Evolutionary conservation across 208 protist species (phyloP).

Genomic region (Strigomonas galati): DNA sequence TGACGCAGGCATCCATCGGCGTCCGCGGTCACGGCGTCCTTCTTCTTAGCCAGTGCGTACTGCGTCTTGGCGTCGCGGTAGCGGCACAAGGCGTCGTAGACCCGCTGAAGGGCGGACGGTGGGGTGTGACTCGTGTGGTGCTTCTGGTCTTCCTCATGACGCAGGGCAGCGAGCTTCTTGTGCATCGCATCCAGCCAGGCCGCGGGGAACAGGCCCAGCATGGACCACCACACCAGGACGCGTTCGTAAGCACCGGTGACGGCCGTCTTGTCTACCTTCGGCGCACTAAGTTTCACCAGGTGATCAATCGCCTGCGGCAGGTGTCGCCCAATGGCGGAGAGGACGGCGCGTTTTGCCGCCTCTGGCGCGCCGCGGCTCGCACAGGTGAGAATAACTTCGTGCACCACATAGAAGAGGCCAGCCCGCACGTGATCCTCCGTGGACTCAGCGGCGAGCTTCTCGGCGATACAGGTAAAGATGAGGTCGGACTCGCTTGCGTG

Average conservation of each 20-base stretch:
- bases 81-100: constrained; percentile 42
- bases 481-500: constrained; percentile 71
- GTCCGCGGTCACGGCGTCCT: constrained; percentile 24
- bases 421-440: constrained; percentile 47
- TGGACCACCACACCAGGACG: constrained; percentile 68
- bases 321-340: constrained; percentile 48
- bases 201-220: constrained; percentile 73
- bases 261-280: constrained; percentile 17
- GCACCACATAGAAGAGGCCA: constrained; percentile 74
- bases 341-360: constrained; percentile 45
- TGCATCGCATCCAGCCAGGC: constrained; percentile 66
- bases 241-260: constrained; percentile 49
- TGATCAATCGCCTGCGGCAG: constrained; percentile 49
- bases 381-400: constrained; percentile 83
- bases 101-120: constrained; percentile 35
- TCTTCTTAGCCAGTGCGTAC: constrained; percentile 17
- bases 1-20: constrained; percentile 15
- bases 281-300: constrained; percentile 26
- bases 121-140: background rate
- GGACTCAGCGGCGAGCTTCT: constrained; percentile 42
- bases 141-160: background rate
- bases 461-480: constrained; percentile 53
- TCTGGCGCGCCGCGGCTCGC: constrained; percentile 59
- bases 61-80: constrained; percentile 71
- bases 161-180: constrained; percentile 5